phyloP scores from a whole-genome alignment of 208 protist genomes.

The Sergeia podlipaevii region DNA sequence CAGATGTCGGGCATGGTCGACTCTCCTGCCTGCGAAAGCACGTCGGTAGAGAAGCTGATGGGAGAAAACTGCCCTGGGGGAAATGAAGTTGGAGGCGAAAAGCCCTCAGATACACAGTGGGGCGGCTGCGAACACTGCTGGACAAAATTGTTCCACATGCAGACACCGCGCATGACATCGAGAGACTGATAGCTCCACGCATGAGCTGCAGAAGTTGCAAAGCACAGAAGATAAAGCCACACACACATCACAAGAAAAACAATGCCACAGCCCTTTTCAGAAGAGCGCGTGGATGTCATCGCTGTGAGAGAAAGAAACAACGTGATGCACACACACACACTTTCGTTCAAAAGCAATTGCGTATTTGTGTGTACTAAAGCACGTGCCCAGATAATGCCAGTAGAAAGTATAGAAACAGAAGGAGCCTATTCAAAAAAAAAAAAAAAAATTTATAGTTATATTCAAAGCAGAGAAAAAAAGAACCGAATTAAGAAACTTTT shows the following conservation, averaged over 20 bases:
- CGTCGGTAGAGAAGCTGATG: not conserved
- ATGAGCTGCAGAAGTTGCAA: not conserved
- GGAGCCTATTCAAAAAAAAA: not conserved
- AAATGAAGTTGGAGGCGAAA: not conserved
- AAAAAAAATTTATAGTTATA: conserved; percentile 1
- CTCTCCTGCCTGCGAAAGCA: not conserved
- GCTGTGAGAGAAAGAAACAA: too few species aligned
- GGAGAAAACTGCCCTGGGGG: too few species aligned
- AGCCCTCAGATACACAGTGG: not conserved
- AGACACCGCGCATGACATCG: not conserved
- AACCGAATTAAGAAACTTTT: too few species aligned
- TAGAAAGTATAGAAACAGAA: not conserved
- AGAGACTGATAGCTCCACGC: not conserved
- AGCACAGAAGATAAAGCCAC: too few species aligned
- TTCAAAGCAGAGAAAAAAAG: too few species aligned
- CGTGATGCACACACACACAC: too few species aligned
- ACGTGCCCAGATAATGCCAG: too few species aligned
- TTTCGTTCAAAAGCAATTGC: not conserved
- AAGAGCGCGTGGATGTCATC: too few species aligned
- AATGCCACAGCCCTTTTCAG: too few species aligned
- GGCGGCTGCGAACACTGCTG: not conserved
- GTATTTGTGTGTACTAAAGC: conserved; percentile 2
- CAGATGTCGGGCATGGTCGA: too few species aligned
- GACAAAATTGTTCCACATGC: not conserved
- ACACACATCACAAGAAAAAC: too few species aligned